Conservation (phyloP, 345 rosid species). For the Dovyalis caffra region DNA sequence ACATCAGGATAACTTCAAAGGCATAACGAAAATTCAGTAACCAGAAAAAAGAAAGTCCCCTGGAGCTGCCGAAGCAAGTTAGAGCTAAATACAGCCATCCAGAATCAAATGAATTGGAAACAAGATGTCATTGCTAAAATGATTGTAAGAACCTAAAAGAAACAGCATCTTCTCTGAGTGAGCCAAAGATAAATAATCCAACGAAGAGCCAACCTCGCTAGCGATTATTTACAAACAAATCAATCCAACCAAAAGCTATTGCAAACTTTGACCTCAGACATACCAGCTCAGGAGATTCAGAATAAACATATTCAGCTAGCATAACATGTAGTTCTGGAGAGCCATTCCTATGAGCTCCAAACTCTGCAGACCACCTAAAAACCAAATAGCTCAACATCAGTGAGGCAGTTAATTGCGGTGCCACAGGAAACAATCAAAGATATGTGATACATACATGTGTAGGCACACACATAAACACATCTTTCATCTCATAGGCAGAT, state of each 20-base stretch:
- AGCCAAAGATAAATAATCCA: not conserved
- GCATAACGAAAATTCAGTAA: not conserved
- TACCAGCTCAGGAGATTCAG: constrained; percentile 92
- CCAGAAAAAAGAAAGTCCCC: not conserved
- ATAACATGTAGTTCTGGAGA: constrained; percentile 74
- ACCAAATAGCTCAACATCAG: constrained; percentile 15
- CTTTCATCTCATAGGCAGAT: not conserved
- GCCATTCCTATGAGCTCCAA: constrained; percentile 67
- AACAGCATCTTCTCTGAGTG: not conserved
- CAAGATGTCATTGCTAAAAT: not conserved
- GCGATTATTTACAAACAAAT: not conserved
- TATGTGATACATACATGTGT: not conserved
- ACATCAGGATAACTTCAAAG: constrained; percentile 1
- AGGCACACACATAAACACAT: not conserved
- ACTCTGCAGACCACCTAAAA: constrained; percentile 88
- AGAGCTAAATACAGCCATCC: not conserved
- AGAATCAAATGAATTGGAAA: not conserved
- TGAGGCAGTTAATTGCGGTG: not conserved
- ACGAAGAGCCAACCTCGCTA: not conserved
- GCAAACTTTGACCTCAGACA: constrained; percentile 23
- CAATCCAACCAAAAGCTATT: not conserved
- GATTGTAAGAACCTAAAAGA: not conserved
- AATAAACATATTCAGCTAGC: constrained; percentile 84
- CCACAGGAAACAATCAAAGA: not conserved
- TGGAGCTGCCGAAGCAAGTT: not conserved